phyloP scores from a whole-genome alignment of 176 grass and related monocot species.

The Hyparrhenia diplandra region DNA sequence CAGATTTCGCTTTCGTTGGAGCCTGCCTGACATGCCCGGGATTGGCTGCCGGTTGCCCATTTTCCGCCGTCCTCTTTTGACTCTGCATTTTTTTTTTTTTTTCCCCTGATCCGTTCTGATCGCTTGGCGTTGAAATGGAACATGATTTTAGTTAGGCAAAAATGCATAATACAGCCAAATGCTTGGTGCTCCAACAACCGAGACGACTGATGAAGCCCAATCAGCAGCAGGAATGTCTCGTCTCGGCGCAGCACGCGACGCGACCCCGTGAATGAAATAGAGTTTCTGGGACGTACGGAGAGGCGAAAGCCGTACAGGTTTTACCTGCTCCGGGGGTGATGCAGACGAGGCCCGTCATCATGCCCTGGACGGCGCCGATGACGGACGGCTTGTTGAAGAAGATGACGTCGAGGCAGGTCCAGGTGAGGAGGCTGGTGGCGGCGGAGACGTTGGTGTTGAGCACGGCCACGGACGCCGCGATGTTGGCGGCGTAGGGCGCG shows the following conservation, averaged over 20 bases:
- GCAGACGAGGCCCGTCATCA: constrained; percentile 92
- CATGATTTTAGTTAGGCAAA: not conserved
- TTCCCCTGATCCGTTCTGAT: not conserved
- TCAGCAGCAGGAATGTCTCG: not conserved
- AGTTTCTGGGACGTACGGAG: not conserved
- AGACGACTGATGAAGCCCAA: not conserved
- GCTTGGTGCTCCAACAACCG: not conserved
- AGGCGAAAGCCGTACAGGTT: too few species aligned
- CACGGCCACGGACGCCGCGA: constrained; percentile 64
- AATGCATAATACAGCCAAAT: not conserved
- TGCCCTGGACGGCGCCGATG: constrained; percentile 83
- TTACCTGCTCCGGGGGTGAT: constrained; percentile 82
- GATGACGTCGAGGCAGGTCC: constrained; percentile 82
- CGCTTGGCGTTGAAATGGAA: not conserved
- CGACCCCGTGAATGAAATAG: not conserved
- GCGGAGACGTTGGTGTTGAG: constrained; percentile 84
- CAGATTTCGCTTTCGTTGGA: not conserved
- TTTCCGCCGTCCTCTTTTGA: constrained; percentile 22
- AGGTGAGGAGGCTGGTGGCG: constrained; percentile 72
- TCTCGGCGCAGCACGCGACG: not conserved
- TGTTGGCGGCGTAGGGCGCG: constrained; percentile 69
- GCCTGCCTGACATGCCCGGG: not conserved
- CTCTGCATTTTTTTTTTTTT: not conserved
- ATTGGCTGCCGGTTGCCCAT: not conserved
- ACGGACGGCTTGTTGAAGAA: constrained; percentile 75